Evolutionary conservation across 805 yeast species (phyloP).

Genomic region (Priceomyces melissophilus): DNA sequence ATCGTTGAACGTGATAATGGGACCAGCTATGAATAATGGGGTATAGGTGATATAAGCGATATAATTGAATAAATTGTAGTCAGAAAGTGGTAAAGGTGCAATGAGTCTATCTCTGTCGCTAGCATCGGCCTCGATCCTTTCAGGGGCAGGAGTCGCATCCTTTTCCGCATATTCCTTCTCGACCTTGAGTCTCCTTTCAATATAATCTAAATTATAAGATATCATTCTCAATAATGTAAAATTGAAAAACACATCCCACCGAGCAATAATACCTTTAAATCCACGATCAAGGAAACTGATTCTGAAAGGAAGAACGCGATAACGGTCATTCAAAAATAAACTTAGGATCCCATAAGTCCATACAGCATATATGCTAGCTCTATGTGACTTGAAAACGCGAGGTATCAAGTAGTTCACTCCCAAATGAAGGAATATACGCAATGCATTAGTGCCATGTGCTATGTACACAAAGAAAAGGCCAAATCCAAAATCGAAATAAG

Average conservation of each 20-base stretch:
- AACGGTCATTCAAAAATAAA: conserved; percentile 72
- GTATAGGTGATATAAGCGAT: conserved; percentile 77
- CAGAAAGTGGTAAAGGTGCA: conserved; percentile 57
- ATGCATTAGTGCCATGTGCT: conserved; percentile 75
- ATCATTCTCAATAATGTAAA: conserved; percentile 82
- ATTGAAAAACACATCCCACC: conserved; percentile 97
- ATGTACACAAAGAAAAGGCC: conserved; percentile 66
- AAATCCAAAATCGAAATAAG: conserved; percentile 68
- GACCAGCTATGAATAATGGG: conserved; percentile 94
- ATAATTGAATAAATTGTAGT: conserved; percentile 64
- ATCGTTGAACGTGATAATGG: conserved; percentile 89
- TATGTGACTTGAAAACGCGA: conserved; percentile 29
- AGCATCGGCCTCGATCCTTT: conserved; percentile 14
- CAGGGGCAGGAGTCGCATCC: conserved; percentile 7
- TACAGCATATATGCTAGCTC: conserved; percentile 40
- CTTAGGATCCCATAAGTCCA: conserved; percentile 84
- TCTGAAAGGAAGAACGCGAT: conserved; percentile 52
- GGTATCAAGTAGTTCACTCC: conserved; percentile 51
- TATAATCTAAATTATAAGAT: conserved; percentile 77
- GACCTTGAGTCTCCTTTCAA: conserved; percentile 34
- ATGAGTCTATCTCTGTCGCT: conserved; percentile 65
- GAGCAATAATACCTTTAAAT: conserved; percentile 69
- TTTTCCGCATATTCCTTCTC: conserved; percentile 6
- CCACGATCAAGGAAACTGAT: conserved; percentile 57
- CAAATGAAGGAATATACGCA: conserved; percentile 61